Conservation (phyloP, 202 grass and related monocot genomes). For the Carex arenaria region DNA sequence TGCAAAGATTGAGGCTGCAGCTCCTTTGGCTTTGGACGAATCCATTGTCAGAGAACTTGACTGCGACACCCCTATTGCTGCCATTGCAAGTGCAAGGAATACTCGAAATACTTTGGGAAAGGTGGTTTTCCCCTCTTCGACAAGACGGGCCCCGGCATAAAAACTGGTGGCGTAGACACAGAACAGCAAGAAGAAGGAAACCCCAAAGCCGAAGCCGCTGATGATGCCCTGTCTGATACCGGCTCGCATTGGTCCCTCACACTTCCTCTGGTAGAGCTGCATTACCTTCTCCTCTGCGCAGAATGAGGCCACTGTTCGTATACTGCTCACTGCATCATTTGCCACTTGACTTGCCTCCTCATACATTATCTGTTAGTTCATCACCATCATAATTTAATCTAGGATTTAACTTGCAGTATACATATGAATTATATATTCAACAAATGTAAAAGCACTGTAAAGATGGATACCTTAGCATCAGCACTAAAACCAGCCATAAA, state of each 20-base stretch:
- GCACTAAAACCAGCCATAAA: constrained; percentile 85
- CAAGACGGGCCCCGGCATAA: constrained; percentile 79
- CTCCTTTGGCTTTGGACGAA: constrained; percentile 75
- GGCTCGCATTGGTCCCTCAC: constrained; percentile 61
- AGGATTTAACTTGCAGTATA: not conserved
- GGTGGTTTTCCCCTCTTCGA: constrained; percentile 55
- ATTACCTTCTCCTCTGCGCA: constrained; percentile 90
- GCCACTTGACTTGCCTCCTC: constrained; percentile 92
- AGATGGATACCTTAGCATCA: constrained; percentile 69
- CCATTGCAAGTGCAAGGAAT: constrained; percentile 85
- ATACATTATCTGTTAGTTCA: constrained; percentile 69
- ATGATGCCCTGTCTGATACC: constrained; percentile 82
- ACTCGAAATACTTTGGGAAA: constrained; percentile 85
- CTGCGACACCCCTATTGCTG: constrained; percentile 78
- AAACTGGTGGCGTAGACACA: constrained; percentile 80
- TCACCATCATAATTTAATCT: not conserved
- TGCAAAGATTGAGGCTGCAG: constrained; percentile 67
- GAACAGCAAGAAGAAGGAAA: constrained; percentile 84
- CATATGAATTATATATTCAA: constrained; percentile 9
- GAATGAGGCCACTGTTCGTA: constrained; percentile 85
- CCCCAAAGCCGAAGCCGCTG: constrained; percentile 74
- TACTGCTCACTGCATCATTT: constrained; percentile 85
- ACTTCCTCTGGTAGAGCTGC: constrained; percentile 80
- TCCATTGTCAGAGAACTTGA: constrained; percentile 80
- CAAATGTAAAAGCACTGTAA: not conserved